Base-by-base conservation (phyloP, 75 land plant species). In the Pinus albicaulis region DNA sequence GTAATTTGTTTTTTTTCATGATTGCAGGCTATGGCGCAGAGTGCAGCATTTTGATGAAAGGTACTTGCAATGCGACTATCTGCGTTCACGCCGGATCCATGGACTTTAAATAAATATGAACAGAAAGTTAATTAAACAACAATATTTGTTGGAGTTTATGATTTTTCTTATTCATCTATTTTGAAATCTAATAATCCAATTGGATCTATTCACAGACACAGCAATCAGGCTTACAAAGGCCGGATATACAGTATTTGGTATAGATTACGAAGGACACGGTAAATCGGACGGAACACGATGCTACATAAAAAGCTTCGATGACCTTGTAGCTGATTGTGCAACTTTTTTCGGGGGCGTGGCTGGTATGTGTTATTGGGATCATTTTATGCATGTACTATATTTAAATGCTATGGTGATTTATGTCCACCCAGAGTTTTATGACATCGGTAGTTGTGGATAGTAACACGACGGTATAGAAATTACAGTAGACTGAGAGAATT, bases 261-360 rank as follows among this genome's bases (percentile, higher is more conserved):
- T 93, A 1, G 96, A 93, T 71, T 91, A 82, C 73, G 79, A 79
- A 74, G 95, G 95, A 12, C 93, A 90, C 66, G 95, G 95, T 23
- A 90, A 84, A 66, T 88, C 92, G 6, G 34, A 57, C 0, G 96
- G 96, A 1, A 60, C 83, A 24, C 76, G 58, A 20, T 91, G 85
- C 0, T 91, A 76, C 58, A 72, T 93, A 6, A 26, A 55, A 2
- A 74, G 57, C 25, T 91, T 93, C 58, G 84, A 83, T 26, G 55
- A 82, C 20, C 59, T 93, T 15, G 89, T 91, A 20, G 41, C 80
- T 2, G 94, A 91, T 58, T 91, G 85, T 62, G 60, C 78, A 26
- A 44, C 78, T 53, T 77, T 80, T 76, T 93, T 86, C 78, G 65
- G 70, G 1, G 76, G 17, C 11, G 73, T 93, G n/a, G 79, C 81